phyloP scores from a whole-genome alignment of 305 asterid genomes.

The Striga hermonthica region DNA sequence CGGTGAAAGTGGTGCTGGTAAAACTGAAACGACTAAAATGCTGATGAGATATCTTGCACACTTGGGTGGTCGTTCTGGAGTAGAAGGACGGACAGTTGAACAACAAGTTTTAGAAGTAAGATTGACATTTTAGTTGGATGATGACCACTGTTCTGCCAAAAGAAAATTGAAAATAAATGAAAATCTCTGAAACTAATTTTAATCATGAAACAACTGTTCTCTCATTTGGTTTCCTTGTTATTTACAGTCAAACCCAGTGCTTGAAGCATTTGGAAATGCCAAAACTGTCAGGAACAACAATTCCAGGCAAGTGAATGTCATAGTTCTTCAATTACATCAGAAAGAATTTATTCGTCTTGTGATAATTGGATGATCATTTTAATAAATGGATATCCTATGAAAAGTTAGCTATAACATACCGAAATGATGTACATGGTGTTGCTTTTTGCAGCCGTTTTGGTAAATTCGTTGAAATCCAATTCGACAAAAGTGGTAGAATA shows the following conservation, averaged over 20 bases:
- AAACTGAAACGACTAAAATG: conserved; percentile 99
- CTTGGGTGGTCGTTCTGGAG: conserved; percentile 97
- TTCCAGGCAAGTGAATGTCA: conserved; percentile 84
- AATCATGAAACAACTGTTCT: conserved; percentile 28
- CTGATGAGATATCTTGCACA: conserved; percentile 96
- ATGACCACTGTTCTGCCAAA: conserved; percentile 14
- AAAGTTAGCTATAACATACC: conserved; percentile 20
- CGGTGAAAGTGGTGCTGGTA: conserved; percentile 99
- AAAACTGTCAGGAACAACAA: conserved; percentile 89
- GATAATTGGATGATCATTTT: conserved; percentile 21
- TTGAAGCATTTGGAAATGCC: conserved; percentile 70
- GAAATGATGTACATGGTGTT: conserved; percentile 30
- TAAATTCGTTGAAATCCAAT: conserved; percentile 98
- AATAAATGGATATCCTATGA: conserved; percentile 15
- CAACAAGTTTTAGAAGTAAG: conserved; percentile 99
- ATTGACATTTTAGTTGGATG: conserved; percentile 27
- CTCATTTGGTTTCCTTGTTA: conserved; percentile 33
- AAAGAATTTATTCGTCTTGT: conserved; percentile 10
- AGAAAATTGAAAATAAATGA: conserved; percentile 5
- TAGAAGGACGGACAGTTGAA: conserved; percentile 98
- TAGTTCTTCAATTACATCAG: conserved; percentile 33
- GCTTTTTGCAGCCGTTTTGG: conserved; percentile 82
- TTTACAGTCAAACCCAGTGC: conserved; percentile 97
- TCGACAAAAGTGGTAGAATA: conserved; percentile 94
- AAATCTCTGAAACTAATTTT: conserved; percentile 23